Base-by-base conservation (phyloP, 2,329 filamentous ascomycete species). In the Ophiostoma perfectum region DNA sequence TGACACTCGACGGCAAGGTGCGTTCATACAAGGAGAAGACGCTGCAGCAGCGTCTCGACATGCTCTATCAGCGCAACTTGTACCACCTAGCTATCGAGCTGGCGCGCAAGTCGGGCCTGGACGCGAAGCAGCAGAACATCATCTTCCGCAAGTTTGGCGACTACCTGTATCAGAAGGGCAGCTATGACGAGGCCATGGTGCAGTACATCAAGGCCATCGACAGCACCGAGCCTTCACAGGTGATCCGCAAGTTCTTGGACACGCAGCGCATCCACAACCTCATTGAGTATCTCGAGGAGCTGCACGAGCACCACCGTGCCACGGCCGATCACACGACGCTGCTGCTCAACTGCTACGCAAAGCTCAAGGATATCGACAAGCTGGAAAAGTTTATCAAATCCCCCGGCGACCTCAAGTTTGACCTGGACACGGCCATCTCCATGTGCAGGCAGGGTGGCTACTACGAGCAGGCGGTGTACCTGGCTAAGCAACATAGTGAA, bases 371-470 rank as follows among this genome's bases (percentile, higher is more conserved):
- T 76, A 94, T 97, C 5, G 90, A 93, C 68, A 99, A 99, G 79
- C 83, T 99, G 6, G 94, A 99, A 75, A 90, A 90, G 38, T 99
- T 99, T 73, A 99, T 99, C 79, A 96, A 96, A 76, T 93, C 93
- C 41, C 93, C 94, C 0, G 93, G 91, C 2, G 93, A 97, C 74
- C 84, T 97, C 58, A 97, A 96, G 75, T 99, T 99, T 75, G 95
- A 99, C 76, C 83, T 98, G 2, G 95, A 99, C 73, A 99, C 95
- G 0, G 95, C 95, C 14, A 99, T 99, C 72, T 88, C 90, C 1
- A 97, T 99, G 93, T 99, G 95, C 75, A 87, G 96, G 41, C 95
- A 99, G 79, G 95, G 94, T 11, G 94, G 95, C 0, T 99, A 99
- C 78, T 96, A 90, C 74, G 93, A 98, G 70, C 96, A 99, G 80